Evolutionary conservation across 1,284 basidiomycete genomes (phyloP).

Genomic region (Omphalotus olearius): DNA sequence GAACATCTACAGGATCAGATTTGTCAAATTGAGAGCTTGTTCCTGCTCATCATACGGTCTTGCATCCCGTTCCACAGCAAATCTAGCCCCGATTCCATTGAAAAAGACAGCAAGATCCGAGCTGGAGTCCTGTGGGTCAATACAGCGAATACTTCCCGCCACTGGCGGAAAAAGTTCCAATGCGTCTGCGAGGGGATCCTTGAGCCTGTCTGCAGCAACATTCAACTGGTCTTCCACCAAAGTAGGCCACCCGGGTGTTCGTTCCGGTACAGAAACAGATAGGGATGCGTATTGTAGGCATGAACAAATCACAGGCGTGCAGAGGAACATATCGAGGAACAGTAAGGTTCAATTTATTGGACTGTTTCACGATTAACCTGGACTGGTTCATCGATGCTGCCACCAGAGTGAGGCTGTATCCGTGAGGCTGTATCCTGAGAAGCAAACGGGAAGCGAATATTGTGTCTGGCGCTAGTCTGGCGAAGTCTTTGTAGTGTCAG

Average conservation of each 20-base stretch:
- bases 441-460: too few relatives aligned
- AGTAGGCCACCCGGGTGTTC: neutral
- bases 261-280: conserved; percentile 4
- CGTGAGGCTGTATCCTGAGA: too few relatives aligned
- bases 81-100: conserved; percentile 5
- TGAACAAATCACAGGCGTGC: conserved; percentile 2
- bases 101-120: neutral
- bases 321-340: conserved; percentile 2
- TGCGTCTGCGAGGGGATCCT: conserved; percentile 8
- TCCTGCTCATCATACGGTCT: conserved; percentile 2
- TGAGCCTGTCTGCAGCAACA: neutral
- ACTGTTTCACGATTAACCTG: conserved; percentile 2
- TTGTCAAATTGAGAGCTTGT: neutral
- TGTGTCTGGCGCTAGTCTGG: too few relatives aligned
- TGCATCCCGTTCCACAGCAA: conserved; percentile 1
- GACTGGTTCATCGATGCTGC: conserved; percentile 20
- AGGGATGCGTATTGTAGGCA: conserved; percentile 5
- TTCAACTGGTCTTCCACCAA: neutral
- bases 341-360: conserved; percentile 3
- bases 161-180: conserved; percentile 10
- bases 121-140: neutral
- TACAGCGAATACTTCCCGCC: conserved; percentile 4
- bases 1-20: neutral
- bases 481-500: too few relatives aligned
- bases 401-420: conserved; percentile 28